Evolutionary conservation across 2,329 filamentous ascomycete genomes (phyloP).

Genomic region (Aspergillus niger): DNA sequence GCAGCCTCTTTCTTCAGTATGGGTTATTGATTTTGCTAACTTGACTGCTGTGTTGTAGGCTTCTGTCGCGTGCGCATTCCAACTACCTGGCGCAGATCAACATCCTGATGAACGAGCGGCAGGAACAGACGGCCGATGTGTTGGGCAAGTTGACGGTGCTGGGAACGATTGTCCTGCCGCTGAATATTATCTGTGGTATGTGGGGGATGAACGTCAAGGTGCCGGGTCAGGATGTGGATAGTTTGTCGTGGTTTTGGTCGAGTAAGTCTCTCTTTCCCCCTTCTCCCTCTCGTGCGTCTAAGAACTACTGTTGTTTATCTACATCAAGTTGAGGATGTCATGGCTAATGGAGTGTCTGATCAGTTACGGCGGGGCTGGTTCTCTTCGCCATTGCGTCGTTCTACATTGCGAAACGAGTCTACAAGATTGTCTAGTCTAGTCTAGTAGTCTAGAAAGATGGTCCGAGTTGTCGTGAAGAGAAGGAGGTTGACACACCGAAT

Average conservation of each 20-base stretch:
- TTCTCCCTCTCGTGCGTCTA: not conserved
- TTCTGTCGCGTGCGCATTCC: slow-evolving; percentile 85
- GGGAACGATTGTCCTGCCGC: slow-evolving; percentile 93
- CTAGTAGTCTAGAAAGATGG: too few species aligned
- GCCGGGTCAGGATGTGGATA: slow-evolving; percentile 83
- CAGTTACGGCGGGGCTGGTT: slow-evolving; percentile 71
- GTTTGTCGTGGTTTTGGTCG: slow-evolving; percentile 73
- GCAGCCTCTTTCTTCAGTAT: not conserved
- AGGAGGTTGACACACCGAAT: not conserved
- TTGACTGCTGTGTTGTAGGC: slow-evolving; percentile 53
- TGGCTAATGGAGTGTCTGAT: slow-evolving; percentile 8
- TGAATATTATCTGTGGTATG: slow-evolving; percentile 98
- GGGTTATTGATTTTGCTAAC: slow-evolving; percentile 18
- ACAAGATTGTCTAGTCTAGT: slow-evolving; percentile 67
- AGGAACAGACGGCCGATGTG: slow-evolving; percentile 93
- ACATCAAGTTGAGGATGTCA: not conserved
- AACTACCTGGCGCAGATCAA: slow-evolving; percentile 99
- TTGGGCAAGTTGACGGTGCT: slow-evolving; percentile 92
- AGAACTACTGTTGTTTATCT: not conserved
- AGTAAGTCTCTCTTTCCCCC: slow-evolving; percentile 37
- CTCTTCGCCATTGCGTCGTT: slow-evolving; percentile 80
- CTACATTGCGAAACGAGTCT: slow-evolving; percentile 78
- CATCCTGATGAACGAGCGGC: slow-evolving; percentile 96
- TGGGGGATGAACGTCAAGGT: slow-evolving; percentile 99
- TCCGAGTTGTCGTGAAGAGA: too few species aligned